Base-by-base conservation (phyloP, 2,329 filamentous ascomycete genomes). In the Elsinoe ampelina region DNA sequence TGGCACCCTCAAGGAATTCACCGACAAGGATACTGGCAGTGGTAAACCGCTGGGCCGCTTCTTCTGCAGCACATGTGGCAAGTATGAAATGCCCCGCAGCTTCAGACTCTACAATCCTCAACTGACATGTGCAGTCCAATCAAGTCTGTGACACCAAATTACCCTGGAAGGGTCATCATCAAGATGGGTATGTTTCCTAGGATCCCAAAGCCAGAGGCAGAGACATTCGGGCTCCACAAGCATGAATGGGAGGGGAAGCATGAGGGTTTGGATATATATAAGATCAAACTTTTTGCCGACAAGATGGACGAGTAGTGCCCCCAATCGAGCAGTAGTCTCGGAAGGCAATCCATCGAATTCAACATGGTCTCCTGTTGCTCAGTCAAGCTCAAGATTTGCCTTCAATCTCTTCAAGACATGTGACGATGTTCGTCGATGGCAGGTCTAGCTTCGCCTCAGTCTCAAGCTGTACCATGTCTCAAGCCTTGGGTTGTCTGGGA, bases 111-210 rank as follows among this genome's bases (percentile, higher is more conserved):
- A 19, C 13, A 47, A 41, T 6, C 5, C 36, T 19, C 17, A 13
- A 48, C 26, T 58, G 15, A 54, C 50, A 11, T 51, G 12, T 6
- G 38, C 57, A 78, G 75, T 59, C 75, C 76, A 0, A 73, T 80
- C 54, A 73, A 73, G 65, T 77, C 72, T 15, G 67, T 74, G 30
- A 71, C 74, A 0, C 66, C 68, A 15, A 48, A 67, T 0, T 69
- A 69, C 41, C 68, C 72, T 4, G 69, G 70, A n/a, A 75, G 75
- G 60, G 67, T 74, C 0, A 67, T 79, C 12, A 52, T 79, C 45
- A 79, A 79, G 63, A 71, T 78, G 68, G 77, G 77, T 11, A 74
- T 79, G 41, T 77, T 76, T 59, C 73, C 73, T 4, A 65, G 72
- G 3, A 77, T 77, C 20, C 74, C 75, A 3, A 63, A 68, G 57